Percentiles rank a stretch among this genome's conserved stretches.
Conservation (phyloP, 2,329 filamentous ascomycete genomes). For the Chaetomiaceae sp. region DNA sequence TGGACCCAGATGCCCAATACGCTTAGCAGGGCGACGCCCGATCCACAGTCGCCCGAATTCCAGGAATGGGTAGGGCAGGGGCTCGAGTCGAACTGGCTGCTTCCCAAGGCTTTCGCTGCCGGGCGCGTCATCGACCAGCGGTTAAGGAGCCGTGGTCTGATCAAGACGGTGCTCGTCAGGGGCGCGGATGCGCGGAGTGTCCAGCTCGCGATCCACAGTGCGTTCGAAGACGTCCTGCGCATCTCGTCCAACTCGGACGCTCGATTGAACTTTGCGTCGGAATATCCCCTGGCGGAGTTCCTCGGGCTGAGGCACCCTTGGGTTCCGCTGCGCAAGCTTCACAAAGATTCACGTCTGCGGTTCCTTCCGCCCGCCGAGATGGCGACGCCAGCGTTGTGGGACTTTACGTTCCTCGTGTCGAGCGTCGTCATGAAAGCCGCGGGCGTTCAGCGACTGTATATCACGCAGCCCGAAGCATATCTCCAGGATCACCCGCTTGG, state of each 20-base stretch:
- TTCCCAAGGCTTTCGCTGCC: slow-evolving; percentile 63
- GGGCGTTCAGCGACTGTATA: slow-evolving; percentile 61
- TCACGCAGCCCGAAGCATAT: slow-evolving; percentile 72
- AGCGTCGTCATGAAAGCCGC: slow-evolving; percentile 69
- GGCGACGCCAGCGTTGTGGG: slow-evolving; percentile 68
- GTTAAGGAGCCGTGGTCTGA: slow-evolving; percentile 69
- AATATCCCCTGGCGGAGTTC: slow-evolving; percentile 40
- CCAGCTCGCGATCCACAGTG: slow-evolving; percentile 55
- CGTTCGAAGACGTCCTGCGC: slow-evolving; percentile 56
- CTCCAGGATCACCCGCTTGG: slow-evolving; percentile 50
- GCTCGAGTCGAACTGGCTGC: slow-evolving; percentile 55
- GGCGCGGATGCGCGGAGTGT: slow-evolving; percentile 65
- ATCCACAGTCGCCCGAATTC: slow-evolving; percentile 45
- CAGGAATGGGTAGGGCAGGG: slow-evolving; percentile 45
- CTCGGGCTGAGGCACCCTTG: slow-evolving; percentile 63
- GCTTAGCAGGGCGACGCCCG: slow-evolving; percentile 40
- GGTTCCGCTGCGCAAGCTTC: slow-evolving; percentile 72
- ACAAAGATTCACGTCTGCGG: slow-evolving; percentile 66
- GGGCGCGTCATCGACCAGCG: slow-evolving; percentile 62
- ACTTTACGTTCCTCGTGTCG: slow-evolving; percentile 63
- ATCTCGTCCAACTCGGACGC: slow-evolving; percentile 34
- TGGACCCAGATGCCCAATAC: slow-evolving; percentile 54
- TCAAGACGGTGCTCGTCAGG: slow-evolving; percentile 59
- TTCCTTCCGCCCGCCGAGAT: slow-evolving; percentile 70
- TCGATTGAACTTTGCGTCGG: slow-evolving; percentile 22